Evolutionary conservation across 345 rosid species (phyloP), one percentile per base, ranked within the genome.

Genomic region (Lepidium sativum): DNA sequence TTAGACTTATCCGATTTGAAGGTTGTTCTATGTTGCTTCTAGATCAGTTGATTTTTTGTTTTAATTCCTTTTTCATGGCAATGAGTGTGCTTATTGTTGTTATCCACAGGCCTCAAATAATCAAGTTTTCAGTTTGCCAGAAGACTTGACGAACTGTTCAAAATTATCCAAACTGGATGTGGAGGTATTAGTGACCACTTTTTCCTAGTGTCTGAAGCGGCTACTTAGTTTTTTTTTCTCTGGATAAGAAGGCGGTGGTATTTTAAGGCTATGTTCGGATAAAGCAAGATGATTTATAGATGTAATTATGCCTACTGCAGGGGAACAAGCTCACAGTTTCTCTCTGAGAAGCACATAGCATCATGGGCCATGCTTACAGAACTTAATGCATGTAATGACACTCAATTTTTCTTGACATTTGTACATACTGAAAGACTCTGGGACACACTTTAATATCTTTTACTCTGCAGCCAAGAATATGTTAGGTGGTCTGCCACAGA

Each of bases 281-380:
- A 41, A 43, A 40, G 40, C 33, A 60, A 50, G 54, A 18, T 55
- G 15, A 69, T 32, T 64, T 48, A 41, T n/a, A 7, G 1, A 25
- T 54, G 31, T 51, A 48, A 53, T 67, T 72, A 67, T 43, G 41
- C 68, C 31, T 45, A 4, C 75, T 53, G 48, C 83, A 89, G 98
- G 97, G 98, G 52, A 92, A 92, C 86, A 89, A 84, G 78, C 80
- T 92, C 38, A 60, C 79, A 50, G 20, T 13, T 51, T 51, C 71
- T 92, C 51, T 75, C 96, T 9, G 87, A 71, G 67, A 74, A 74
- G 63, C 74, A 82, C 73, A 67, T 89, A 61, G 81, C 79, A 42
- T 84, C 94, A 25, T 92, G 97, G 91, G 71, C 86, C 69, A 68
- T 76, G 80, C 84, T 92, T 61, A 83, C 85, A 6, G 98, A 92